A percentile compares a stretch with the other conserved stretches of the same genome.
These are phyloP conservation scores for Nemania diffusa DNA, from an alignment of 2,329 filamentous ascomycete species.

Conservation along the genomic window DNA sequence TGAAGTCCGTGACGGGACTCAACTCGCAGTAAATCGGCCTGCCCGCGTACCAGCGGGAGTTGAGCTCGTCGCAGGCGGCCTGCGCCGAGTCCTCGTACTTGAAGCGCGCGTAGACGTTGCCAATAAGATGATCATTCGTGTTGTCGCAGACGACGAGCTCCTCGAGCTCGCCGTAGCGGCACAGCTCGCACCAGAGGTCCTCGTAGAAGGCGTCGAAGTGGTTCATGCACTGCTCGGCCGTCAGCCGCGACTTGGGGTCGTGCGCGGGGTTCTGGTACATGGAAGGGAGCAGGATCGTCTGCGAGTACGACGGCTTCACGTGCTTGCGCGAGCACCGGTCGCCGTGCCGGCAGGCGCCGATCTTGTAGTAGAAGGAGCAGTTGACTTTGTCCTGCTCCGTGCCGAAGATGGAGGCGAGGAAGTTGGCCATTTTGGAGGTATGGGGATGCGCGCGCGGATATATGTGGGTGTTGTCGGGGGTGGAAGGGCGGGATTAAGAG, in stretches of 20 bases:
- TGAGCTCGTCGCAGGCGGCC: conserved; percentile 91
- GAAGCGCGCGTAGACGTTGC: conserved; percentile 99
- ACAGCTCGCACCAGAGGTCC: conserved; percentile 99
- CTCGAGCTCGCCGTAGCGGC: conserved; percentile 97
- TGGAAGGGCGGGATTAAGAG: background rate
- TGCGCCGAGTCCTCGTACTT: conserved; percentile 99
- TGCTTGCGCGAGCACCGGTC: conserved; percentile 98
- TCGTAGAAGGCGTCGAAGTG: conserved; percentile 99
- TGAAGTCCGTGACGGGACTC: conserved; percentile 95
- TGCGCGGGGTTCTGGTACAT: conserved; percentile 99
- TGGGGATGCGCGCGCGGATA: background rate
- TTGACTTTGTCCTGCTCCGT: conserved; percentile 99
- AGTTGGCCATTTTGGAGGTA: conserved; percentile 85
- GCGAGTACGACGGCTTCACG: conserved; percentile 97
- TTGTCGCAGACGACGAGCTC: conserved; percentile 99
- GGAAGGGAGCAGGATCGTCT: conserved; percentile 97
- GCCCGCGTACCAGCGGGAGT: conserved; percentile 95
- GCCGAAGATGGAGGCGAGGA: conserved; percentile 98
- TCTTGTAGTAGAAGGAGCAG: conserved; percentile 99
- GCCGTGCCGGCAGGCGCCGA: conserved; percentile 97
- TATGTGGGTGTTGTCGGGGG: background rate
- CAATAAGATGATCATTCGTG: conserved; percentile 98
- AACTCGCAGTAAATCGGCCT: conserved; percentile 98
- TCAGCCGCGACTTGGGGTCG: conserved; percentile 97
- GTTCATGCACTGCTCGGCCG: conserved; percentile 93